phyloP scores from a whole-genome alignment of 176 grass and related monocot genomes.

The Olyra latifolia region DNA sequence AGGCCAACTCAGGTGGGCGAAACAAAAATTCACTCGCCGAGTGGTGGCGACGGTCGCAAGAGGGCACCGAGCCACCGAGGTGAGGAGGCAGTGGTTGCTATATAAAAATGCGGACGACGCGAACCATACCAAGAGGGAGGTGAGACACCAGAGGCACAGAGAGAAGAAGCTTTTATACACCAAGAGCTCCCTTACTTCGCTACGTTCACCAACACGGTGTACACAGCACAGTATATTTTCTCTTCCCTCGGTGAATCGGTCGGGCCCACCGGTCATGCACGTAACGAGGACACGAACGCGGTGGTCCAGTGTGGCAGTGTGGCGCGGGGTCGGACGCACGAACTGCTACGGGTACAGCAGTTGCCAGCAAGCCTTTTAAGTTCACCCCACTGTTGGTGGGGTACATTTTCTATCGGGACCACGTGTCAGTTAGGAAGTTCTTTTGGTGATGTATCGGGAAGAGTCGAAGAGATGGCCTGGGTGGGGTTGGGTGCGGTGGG shows the following conservation, averaged over 20 bases:
- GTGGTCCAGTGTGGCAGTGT: conserved; percentile 33
- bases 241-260: not conserved
- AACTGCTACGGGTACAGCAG: not conserved
- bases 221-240: not conserved
- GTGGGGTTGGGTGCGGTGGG: not conserved
- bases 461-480: too few relatives aligned
- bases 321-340: not conserved
- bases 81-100: conserved; percentile 7
- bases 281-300: not conserved
- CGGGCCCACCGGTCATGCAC: not conserved
- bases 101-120: conserved; percentile 20
- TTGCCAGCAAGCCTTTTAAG: too few relatives aligned
- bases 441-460: too few relatives aligned
- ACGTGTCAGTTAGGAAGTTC: too few relatives aligned
- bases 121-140: conserved; percentile 37
- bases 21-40: not conserved
- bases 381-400: not conserved
- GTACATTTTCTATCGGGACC: rapidly evolving
- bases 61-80: not conserved
- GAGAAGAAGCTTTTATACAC: not conserved
- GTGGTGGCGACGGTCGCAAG: conserved; percentile 14
- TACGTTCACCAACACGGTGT: conserved; percentile 26
- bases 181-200: not conserved
- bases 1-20: conserved; percentile 22
- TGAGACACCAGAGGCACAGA: not conserved